Evolutionary conservation across 2,329 filamentous ascomycete genomes (phyloP), one percentile per base, ranked within the genome.

Genomic region (Hypomyces rosellus): DNA sequence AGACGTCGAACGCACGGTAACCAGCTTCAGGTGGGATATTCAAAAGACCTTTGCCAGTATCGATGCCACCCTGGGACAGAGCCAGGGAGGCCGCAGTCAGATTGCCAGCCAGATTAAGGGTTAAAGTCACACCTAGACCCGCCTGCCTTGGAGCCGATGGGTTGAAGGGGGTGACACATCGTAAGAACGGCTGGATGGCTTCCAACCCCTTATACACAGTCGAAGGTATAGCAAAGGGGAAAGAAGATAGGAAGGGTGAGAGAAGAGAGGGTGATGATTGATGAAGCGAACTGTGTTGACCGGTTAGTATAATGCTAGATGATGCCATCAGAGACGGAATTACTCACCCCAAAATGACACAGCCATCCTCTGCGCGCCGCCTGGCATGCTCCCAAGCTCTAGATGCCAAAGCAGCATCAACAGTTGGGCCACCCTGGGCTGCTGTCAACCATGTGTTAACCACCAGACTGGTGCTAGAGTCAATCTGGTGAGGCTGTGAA

Each of bases 321-420:
- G 18, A 25, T 45, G 4, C 4, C 9, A 30, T 30, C 9, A 7
- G 6, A 9, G 11, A 22, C 6, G n/a, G 18, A 15, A n/a, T 34
- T 47, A 70, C 83, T 59, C 76, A 95, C 89, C 88, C 87, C 58
- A 99, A 71, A 48, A 97, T 77, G 56, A 99, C 87, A 65, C 91
- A 96, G 14, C 89, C 91, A 72, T 99, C 93, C 68, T 99, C 93
- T 39, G 93, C 93, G 72, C 93, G 82, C 55, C 93, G 84, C 59
- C 92, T 82, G 50, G 93, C 92, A 74, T 99, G 93, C 71, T 99
- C 93, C 92, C 93, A 99, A 3, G 91, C 90, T 65, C 89, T 82
- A 47, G 82, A 76, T 14, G 88, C 88, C 46, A 99, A 71, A 18
- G 86, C 81, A 39, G 80, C 71, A 69, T 99, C 93, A 39, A 97